Evolutionary conservation across 177 flowering plant species (phyloP), one percentile per base, ranked within the genome.

Genomic region (Tripterygium wilfordii): DNA sequence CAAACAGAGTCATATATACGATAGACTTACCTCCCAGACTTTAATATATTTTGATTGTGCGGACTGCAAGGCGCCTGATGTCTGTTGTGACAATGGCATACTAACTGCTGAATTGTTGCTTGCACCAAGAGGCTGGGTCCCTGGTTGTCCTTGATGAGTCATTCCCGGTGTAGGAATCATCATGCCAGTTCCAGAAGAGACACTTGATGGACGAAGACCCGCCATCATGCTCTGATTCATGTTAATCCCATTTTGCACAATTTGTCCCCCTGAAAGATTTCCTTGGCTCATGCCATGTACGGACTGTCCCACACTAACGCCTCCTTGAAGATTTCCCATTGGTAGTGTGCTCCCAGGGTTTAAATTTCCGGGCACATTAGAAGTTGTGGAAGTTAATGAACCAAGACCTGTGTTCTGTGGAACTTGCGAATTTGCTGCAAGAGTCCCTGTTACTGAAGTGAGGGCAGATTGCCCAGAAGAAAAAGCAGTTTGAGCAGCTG

Each of bases 1-100:
- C n/a, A n/a, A n/a, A n/a, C n/a, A n/a, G n/a, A n/a, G n/a, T n/a
- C n/a, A n/a, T n/a, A n/a, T n/a, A n/a, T n/a, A n/a, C n/a, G n/a
- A n/a, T n/a, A n/a, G n/a, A n/a, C 57, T 65, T 77, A 86, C 98
- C 90, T 88, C 96, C 98, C 98, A 91, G 19, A 91, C 84, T 79
- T 66, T 88, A 4, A 91, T 71, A 76, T 88, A 91, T 74, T 82
- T 91, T 42, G 88, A 79, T 49, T 82, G 96, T 51, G 83, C 65
- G 12, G 77, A 42, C 52, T 74, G 85, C 48, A 79, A 6, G 45
- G 73, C 57, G 49, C 78, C 56, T 33, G 97, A 53, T 20, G 79
- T 39, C 43, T 78, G 89, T 54, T 87, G 94, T 22, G 85, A 51
- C 59, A 76, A 42, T 15, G 77, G 57, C 76, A 82, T 73, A 69